Base-by-base conservation (phyloP, 148 eudicot genomes). In the Rhododendron henanense region DNA sequence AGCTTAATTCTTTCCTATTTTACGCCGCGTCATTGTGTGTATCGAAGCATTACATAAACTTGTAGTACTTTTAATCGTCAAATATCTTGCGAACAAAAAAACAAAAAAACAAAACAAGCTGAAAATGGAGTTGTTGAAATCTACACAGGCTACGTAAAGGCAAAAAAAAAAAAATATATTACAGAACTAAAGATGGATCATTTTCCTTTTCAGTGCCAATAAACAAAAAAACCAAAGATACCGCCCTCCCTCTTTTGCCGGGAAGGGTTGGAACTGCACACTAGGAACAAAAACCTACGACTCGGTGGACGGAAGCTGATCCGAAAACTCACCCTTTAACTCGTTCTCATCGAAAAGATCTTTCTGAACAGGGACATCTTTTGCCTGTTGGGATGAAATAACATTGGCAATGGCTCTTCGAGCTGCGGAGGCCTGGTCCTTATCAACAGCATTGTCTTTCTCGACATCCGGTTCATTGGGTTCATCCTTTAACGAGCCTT, bases 341-440 rank as follows among this genome's bases (percentile, higher is more conserved):
- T 96, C 99, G 45, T 85, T 88, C 90, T 92, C 94, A 18, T 88
- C 89, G 79, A 85, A 95, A 14, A 96, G 93, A 88, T 96, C 94
- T 87, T 67, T 85, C 83, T 94, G 96, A 83, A 96, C 93, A 2
- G 98, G 98, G 65, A 94, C 95, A 18, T 93, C 95, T 82, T 92
- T 90, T 21, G 84, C 86, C 88, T 91, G 94, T 78, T 95, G 98
- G 13, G 95, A 91, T 81, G 92, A 87, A 75, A 95, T 83, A 59
- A 95, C 94, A 81, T 91, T 93, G 7, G 95, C 94, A 81, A 96
- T 94, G 67, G 94, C 96, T 86, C 90, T 94, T 90, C 87, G 85
- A 55, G 95, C 98, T 31, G 94, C 88, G 13, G 89, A 48, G 2
- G 91, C 92, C 88, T 89, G 85, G 74, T 87, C 90, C 67, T 87